phyloP scores from a whole-genome alignment of 2,329 filamentous ascomycete genomes.

The Talaromyces sp. region DNA sequence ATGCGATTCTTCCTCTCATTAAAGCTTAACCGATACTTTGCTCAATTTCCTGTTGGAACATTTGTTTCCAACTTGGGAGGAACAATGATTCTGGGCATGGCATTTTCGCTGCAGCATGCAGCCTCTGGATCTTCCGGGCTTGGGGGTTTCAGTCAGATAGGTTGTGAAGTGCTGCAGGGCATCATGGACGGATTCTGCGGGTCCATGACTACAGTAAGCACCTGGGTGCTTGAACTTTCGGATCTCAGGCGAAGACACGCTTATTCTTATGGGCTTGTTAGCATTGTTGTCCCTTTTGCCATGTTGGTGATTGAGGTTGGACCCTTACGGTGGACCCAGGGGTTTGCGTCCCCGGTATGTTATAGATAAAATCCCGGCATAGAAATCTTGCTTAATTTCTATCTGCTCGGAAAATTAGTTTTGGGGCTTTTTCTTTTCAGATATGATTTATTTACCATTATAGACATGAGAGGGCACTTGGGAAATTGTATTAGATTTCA shows the following conservation, averaged over 20 bases:
- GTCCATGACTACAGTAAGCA: conserved; percentile 62
- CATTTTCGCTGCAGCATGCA: conserved; percentile 72
- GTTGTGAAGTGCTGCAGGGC: conserved; percentile 65
- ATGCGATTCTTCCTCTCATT: conserved; percentile 68
- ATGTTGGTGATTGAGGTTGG: conserved; percentile 53
- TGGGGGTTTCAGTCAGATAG: conserved; percentile 29
- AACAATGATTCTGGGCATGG: conserved; percentile 69
- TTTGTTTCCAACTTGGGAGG: conserved; percentile 77
- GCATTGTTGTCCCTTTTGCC: conserved; percentile 43
- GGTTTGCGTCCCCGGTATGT: conserved; percentile 33
- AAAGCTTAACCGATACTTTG: conserved; percentile 62
- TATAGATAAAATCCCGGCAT: not conserved
- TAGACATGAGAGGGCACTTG: too few species aligned
- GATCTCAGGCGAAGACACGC: conserved; percentile 50
- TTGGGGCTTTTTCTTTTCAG: too few species aligned
- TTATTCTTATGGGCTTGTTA: conserved; percentile 55
- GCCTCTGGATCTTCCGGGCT: conserved; percentile 22
- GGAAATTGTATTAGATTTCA: too few species aligned
- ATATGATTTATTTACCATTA: too few species aligned
- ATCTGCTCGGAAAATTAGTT: too few species aligned
- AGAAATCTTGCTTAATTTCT: too few species aligned
- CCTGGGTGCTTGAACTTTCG: conserved; percentile 59
- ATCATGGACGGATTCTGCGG: conserved; percentile 66
- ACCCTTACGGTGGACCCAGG: conserved; percentile 50
- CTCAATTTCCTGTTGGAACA: conserved; percentile 76